A percentile compares a stretch with the other conserved stretches of the same genome.
Conservation (phyloP, 2,329 filamentous ascomycete species). For the Ophiostoma sp. region DNA sequence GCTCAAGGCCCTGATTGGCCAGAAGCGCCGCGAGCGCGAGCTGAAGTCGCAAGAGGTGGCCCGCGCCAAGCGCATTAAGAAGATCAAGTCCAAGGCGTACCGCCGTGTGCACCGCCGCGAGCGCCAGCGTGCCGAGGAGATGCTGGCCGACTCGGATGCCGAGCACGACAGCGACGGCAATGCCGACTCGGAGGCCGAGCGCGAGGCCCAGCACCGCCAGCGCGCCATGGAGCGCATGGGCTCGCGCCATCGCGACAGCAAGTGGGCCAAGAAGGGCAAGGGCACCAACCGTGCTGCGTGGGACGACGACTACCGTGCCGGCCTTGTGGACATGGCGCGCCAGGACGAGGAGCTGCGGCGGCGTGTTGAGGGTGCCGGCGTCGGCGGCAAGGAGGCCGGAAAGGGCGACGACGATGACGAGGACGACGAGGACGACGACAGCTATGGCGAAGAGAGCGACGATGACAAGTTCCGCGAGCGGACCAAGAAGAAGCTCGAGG, state of each 20-base stretch:
- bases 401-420: constrained; percentile 39
- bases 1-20: constrained; percentile 64
- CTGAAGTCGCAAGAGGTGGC: constrained; percentile 83
- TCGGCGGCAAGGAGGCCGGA: constrained; percentile 29
- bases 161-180: constrained; percentile 54
- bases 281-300: constrained; percentile 74
- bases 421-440: constrained; percentile 53
- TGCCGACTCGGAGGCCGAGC: constrained; percentile 62
- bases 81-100: constrained; percentile 97
- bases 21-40: constrained; percentile 75
- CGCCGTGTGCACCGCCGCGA: constrained; percentile 85
- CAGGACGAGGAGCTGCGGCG: constrained; percentile 75
- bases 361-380: constrained; percentile 66
- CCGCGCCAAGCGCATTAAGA: constrained; percentile 87
- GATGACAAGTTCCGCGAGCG: constrained; percentile 49
- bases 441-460: constrained; percentile 46
- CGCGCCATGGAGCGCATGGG: constrained; percentile 82
- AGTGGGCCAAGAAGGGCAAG: constrained; percentile 83
- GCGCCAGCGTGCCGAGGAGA: constrained; percentile 50
- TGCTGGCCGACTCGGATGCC: constrained; percentile 47
- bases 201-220: constrained; percentile 62
- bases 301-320: constrained; percentile 79
- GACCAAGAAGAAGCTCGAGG: constrained; percentile 46
- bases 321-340: constrained; percentile 73
- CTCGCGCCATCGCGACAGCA: constrained; percentile 78